Conservation (phyloP, 306 rosid species). For the Dalbergia cultrata region DNA sequence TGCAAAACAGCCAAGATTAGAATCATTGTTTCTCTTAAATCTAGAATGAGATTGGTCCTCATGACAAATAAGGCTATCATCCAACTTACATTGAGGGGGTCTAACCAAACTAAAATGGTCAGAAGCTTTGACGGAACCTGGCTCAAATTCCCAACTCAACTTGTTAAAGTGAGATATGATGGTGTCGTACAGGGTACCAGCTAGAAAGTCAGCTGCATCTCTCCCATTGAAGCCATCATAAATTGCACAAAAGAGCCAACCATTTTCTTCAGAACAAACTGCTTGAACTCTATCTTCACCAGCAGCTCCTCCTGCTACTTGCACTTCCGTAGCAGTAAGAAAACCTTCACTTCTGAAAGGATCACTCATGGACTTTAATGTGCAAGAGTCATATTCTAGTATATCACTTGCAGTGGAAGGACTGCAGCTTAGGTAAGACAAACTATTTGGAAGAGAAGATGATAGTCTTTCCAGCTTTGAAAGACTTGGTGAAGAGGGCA, state of each 20-base stretch:
- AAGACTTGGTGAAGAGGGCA: constrained; percentile 81
- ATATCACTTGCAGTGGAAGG: constrained; percentile 71
- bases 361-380: constrained; percentile 62
- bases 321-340: constrained; percentile 81
- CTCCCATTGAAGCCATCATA: constrained; percentile 98
- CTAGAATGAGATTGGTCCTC: constrained; percentile 47
- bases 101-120: constrained; percentile 47
- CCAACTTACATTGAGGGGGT: constrained; percentile 50
- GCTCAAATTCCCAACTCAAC: constrained; percentile 67
- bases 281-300: constrained; percentile 99
- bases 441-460: constrained; percentile 78
- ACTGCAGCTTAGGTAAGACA: constrained; percentile 89
- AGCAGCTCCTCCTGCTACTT: constrained; percentile 99
- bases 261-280: constrained; percentile 97
- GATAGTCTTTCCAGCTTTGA: constrained; percentile 82
- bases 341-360: constrained; percentile 78
- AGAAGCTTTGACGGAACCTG: constrained; percentile 50
- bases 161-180: constrained; percentile 68
- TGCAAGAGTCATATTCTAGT: constrained; percentile 72
- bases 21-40: constrained; percentile 35
- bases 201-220: constrained; percentile 98
- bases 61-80: constrained; percentile 37
- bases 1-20: constrained; percentile 38
- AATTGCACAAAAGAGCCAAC: constrained; percentile 97
- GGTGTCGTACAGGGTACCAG: constrained; percentile 93